A percentile compares a stretch with the other conserved stretches of the same genome.
phyloP scores from a whole-genome alignment of 768 basidiomycete genomes.

The Cystobasidium tubakii region DNA sequence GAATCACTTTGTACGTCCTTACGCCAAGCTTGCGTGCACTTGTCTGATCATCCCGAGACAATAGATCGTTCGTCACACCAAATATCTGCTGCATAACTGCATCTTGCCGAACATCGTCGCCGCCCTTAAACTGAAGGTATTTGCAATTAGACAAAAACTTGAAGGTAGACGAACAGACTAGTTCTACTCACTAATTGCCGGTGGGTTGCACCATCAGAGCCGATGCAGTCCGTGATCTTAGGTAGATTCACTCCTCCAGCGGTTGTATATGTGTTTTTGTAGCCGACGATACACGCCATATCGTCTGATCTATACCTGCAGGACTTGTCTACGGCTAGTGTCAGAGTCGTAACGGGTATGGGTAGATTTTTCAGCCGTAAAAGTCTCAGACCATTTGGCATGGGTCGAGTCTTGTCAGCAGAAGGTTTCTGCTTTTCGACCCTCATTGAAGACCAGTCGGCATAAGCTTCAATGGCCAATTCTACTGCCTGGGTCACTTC shows the following conservation, averaged over 20 bases:
- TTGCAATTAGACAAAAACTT: not conserved
- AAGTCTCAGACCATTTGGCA: slow-evolving; percentile 56
- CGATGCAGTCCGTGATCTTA: slow-evolving; percentile 69
- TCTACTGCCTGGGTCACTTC: not conserved
- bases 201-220: slow-evolving; percentile 61
- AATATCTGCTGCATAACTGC: slow-evolving; percentile 99
- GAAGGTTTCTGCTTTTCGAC: slow-evolving; percentile 43
- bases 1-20: slow-evolving; percentile 81
- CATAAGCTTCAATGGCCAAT: slow-evolving; percentile 17
- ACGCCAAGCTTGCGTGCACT: slow-evolving; percentile 65
- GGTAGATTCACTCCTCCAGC: slow-evolving; percentile 78
- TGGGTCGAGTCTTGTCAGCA: slow-evolving; percentile 41
- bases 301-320: slow-evolving; percentile 59
- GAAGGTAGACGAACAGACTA: not conserved
- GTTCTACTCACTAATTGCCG: slow-evolving; percentile 66
- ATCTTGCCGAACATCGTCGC: slow-evolving; percentile 93
- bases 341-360: slow-evolving; percentile 78
- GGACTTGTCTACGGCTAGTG: slow-evolving; percentile 65
- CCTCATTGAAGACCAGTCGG: slow-evolving; percentile 8
- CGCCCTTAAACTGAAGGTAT: slow-evolving; percentile 73
- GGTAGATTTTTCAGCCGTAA: slow-evolving; percentile 55
- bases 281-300: slow-evolving; percentile 63
- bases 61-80: slow-evolving; percentile 71
- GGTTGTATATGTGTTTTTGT: slow-evolving; percentile 57
- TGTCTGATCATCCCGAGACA: slow-evolving; percentile 69